Evolutionary conservation across 345 rosid genomes (phyloP).

Genomic region (Erodium maritimum): DNA sequence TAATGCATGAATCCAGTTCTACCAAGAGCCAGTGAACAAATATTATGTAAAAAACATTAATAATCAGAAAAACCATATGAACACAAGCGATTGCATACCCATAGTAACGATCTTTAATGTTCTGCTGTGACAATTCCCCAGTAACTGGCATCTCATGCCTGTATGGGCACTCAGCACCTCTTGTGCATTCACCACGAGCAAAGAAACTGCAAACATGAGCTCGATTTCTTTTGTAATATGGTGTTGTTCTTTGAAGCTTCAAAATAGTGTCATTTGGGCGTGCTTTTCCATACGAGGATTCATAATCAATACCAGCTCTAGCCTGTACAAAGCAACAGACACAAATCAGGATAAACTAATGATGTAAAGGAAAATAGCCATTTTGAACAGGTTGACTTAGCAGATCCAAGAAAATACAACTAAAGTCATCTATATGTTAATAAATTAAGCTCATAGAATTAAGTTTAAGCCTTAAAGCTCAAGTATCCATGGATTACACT

Average conservation of each 20-base stretch:
- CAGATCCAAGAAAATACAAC: background rate
- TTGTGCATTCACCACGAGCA: slow-evolving; percentile 84
- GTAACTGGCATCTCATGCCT: slow-evolving; percentile 95
- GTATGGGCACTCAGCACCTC: slow-evolving; percentile 95
- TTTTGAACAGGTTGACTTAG: background rate
- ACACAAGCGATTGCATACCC: slow-evolving; percentile 40
- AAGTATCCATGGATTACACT: background rate
- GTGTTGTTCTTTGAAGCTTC: slow-evolving; percentile 90
- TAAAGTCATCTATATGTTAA: background rate
- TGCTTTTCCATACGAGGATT: slow-evolving; percentile 84
- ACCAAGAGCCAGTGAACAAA: background rate
- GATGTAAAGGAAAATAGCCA: background rate
- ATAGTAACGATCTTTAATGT: slow-evolving; percentile 90
- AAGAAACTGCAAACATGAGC: slow-evolving; percentile 97
- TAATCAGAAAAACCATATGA: background rate
- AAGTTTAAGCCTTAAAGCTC: background rate
- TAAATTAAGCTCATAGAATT: background rate
- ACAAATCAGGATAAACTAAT: background rate
- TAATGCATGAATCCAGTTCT: background rate
- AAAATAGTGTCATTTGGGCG: slow-evolving; percentile 78
- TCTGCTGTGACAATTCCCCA: slow-evolving; percentile 92
- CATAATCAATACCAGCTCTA: slow-evolving; percentile 91
- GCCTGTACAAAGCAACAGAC: slow-evolving; percentile 38
- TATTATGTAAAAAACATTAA: background rate
- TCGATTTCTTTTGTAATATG: slow-evolving; percentile 80